A percentile compares a stretch with the other conserved stretches of the same genome.
Evolutionary conservation across 257 asterid species (phyloP).

Genomic region (Plectranthus barbatus): DNA sequence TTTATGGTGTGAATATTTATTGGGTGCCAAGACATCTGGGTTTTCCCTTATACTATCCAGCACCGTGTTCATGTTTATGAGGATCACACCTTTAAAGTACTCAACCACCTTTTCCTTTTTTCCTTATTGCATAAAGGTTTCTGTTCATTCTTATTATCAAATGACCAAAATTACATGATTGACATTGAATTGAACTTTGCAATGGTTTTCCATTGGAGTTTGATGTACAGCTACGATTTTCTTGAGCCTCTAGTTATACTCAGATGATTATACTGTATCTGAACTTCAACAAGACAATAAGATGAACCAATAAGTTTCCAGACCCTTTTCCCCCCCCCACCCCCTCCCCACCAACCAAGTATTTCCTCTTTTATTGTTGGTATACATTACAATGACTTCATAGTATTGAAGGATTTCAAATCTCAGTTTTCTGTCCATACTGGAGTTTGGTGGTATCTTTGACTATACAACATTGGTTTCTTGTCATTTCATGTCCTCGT

Average conservation of each 20-base stretch:
- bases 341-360: too few species aligned
- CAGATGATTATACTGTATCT: not conserved
- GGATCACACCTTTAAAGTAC: too few species aligned
- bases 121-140: too few species aligned
- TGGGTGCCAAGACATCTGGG: not conserved
- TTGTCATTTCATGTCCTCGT: too few species aligned
- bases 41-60: too few species aligned
- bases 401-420: not conserved
- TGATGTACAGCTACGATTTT: not conserved
- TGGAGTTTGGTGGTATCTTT: too few species aligned
- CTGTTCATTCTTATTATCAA: too few species aligned
- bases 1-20: not conserved
- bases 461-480: too few species aligned
- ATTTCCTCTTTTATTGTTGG: not conserved
- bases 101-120: too few species aligned
- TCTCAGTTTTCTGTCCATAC: not conserved
- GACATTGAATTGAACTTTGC: not conserved
- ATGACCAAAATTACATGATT: not conserved
- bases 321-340: too few species aligned
- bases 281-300: not conserved
- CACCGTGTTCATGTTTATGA: too few species aligned
- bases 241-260: not conserved
- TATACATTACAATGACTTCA: not conserved
- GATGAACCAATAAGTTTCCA: not conserved
- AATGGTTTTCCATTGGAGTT: not conserved